Base-by-base conservation (phyloP, 1,284 basidiomycete species). In the Melampsora americana region DNA sequence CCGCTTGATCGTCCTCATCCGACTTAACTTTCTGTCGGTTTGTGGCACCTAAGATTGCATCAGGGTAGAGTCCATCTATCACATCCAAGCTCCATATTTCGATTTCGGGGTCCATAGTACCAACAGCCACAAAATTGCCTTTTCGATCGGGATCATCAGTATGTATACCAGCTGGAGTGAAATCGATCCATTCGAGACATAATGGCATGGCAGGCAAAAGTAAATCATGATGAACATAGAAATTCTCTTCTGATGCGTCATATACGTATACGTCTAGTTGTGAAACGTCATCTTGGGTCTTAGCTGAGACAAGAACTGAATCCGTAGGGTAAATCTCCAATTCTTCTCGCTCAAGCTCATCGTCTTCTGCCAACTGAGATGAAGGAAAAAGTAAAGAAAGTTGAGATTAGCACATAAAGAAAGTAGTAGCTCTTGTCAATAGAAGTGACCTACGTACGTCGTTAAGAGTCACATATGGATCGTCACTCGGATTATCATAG, bases 171-270 rank as follows among this genome's bases (percentile, higher is more conserved):
- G 87, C 85, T 26, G 93, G 92, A 14, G 90, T 87, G 83, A 94
- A 98, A 84, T 99, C 93, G 79, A 99, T 90, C 96, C 96, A 99
- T 86, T 99, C 96, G 77, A 99, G 90, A 81, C 95, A 98, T 77
- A 99, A 90, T 3, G 96, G 96, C 85, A 98, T 96, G 77, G 93
- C 92, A 77, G 95, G 95, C 20, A 99, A 88, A 89, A 99, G 92
- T 81, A 98, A 87, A 83, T 99, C 96, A 84, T 99, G 96, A 83
- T 99, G 96, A 35, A 92, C 92, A 83, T 95, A 99, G 42, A 99
- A 87, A 81, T 93, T 94, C 82, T 95, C 93, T 85, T 92, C 87
- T 0, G 88, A 86, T 81, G 96, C 93, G 83, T 95, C 93, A 84
- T 95, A 96, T 79, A 96, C 89, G 84, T 95, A 94, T 79, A 96